Conservation (phyloP, 2,329 filamentous ascomycete species). For the Aspergillus persii region DNA sequence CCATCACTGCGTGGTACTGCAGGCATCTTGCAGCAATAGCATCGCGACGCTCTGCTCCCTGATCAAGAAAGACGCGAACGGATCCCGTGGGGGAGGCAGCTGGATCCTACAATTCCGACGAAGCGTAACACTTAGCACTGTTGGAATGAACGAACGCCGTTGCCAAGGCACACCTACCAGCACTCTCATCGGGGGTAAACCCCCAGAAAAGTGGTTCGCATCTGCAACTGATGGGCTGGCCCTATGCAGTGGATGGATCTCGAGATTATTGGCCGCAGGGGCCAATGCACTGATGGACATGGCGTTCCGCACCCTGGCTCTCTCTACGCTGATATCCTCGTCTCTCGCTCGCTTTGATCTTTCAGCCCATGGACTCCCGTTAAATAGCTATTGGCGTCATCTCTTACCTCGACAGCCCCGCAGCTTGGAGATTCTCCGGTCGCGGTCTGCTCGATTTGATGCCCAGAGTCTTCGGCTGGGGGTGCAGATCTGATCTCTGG, state of each 20-base stretch:
- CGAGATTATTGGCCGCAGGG: neutral
- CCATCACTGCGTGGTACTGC: neutral
- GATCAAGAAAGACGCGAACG: neutral
- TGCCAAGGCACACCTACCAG: neutral
- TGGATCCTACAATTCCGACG: neutral
- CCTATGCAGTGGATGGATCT: neutral
- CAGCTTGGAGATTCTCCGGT: neutral
- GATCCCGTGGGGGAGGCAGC: too few relatives aligned
- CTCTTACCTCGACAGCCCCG: neutral
- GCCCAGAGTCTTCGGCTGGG: too few relatives aligned
- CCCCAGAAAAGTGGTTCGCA: neutral
- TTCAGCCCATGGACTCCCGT: neutral
- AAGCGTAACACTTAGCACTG: neutral
- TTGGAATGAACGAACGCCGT: neutral
- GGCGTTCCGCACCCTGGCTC: neutral
- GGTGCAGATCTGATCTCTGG: neutral
- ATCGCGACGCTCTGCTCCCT: too few relatives aligned
- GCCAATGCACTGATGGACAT: neutral
- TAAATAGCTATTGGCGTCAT: neutral
- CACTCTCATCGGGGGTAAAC: neutral
- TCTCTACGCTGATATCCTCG: neutral
- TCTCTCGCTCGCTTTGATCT: neutral
- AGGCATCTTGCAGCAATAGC: neutral
- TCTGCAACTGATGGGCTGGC: neutral
- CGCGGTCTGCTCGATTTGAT: neutral